phyloP scores from a whole-genome alignment of 805 yeast species.

The Pichia cabralensis region DNA sequence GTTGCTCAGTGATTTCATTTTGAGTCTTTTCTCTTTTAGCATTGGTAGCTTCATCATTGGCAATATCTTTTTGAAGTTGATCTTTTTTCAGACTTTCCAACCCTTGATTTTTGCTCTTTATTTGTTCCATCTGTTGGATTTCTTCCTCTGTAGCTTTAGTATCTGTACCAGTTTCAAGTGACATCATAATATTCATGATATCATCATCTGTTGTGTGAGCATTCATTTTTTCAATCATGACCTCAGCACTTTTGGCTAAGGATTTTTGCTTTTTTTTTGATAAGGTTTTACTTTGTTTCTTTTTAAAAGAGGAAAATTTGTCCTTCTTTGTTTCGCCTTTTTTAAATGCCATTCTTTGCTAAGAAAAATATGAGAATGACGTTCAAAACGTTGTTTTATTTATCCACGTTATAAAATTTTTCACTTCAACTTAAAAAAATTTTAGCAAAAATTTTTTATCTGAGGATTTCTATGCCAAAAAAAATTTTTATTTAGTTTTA shows the following conservation, averaged over 20 bases:
- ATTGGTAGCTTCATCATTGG: conserved; percentile 13
- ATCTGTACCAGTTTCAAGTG: conserved; percentile 9
- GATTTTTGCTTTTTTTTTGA: conserved; percentile 17
- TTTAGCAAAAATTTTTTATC: too few species aligned
- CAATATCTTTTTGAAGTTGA: conserved; percentile 32
- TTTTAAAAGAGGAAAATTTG: neutral
- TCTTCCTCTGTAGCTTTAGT: conserved; percentile 7
- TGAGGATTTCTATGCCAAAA: too few species aligned
- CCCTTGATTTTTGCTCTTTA: conserved; percentile 8
- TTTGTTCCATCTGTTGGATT: conserved; percentile 4
- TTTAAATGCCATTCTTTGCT: too few species aligned
- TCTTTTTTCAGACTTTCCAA: conserved; percentile 31
- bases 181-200: conserved; percentile 11
- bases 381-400: too few species aligned
- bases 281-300: conserved; percentile 3
- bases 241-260: conserved; percentile 16
- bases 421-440: too few species aligned
- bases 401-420: too few species aligned
- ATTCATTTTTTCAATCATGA: conserved; percentile 21
- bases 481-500: too few species aligned
- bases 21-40: conserved; percentile 27
- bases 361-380: too few species aligned
- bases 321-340: neutral
- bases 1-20: conserved; percentile 34
- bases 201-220: conserved; percentile 17